Evolutionary conservation across 2,329 filamentous ascomycete species (phyloP), one percentile per base, ranked within the genome.

Genomic region (Aspergillus neotritici): DNA sequence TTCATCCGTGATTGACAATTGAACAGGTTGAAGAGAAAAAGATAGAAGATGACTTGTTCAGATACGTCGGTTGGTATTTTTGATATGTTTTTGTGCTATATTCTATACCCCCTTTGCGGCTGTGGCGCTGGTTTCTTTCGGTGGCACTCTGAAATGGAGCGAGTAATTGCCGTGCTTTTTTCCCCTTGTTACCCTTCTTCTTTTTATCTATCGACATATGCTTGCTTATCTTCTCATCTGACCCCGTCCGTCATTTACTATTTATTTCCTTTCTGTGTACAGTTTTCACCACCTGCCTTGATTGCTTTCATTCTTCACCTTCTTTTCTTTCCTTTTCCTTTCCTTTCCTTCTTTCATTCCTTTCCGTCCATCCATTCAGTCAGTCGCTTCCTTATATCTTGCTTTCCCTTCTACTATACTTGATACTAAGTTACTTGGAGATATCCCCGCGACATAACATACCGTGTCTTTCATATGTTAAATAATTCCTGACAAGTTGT

Each of bases 41-140:
- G 21, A 46, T 49, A 46, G 44, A 41, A 25, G 13, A 41, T 40
- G n/a, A 28, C 14, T 41, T 33, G 40, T 35, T 36, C 28, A 16
- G 39, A 13, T 37, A 41, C 31, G 34, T 37, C 17, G 21, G 37
- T 50, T 50, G 31, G 31, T 38, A 38, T 45, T 17, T 45, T 48
- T 29, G 30, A 34, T 35, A 37, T 39, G 40, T 43, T 31, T 30
- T 43, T 43, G 21, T 47, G 33, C 47, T 46, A 29, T 21, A 29
- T 28, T 41, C 43, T 54, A 54, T 52, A 49, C 47, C 48, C 51
- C 51, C 37, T 38, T 40, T 51, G 36, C 36, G 13, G 21, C 36
- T 38, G 36, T 13, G 36, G 36, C 36, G 31, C 31, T 15, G 36
- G n/a, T 15, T 14, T 29, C 15, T 7, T 30, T 37, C 13, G 12